Base-by-base conservation (phyloP, 2,329 filamentous ascomycete genomes). In the Colletotrichum higginsianum region DNA sequence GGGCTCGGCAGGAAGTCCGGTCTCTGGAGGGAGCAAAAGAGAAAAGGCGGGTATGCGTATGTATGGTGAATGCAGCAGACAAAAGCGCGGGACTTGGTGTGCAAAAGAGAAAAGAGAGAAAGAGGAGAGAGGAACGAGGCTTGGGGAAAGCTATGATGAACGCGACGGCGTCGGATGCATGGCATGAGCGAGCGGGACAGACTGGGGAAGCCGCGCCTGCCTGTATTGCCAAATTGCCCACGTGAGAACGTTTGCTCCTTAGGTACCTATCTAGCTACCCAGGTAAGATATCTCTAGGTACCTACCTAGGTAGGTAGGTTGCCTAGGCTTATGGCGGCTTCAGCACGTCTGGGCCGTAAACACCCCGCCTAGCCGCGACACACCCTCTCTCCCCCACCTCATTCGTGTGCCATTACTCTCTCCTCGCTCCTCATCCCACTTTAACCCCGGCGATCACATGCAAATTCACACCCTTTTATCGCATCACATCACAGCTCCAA, bases 401-500 rank as follows among this genome's bases (percentile, higher is more conserved):
- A 40, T 18, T 12, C 18, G 11, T 18, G 56, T 23, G 49, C 13
- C 30, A 35, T 9, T 35, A 8, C 30, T 35, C 30, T 30, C 53
- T 52, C 58, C 23, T 50, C 21, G 8, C 12, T 16, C 21, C 21
- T 26, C 50, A 40, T 35, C 49, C 26, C 26, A 49, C 46, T 38
- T 49, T 46, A 42, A 42, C 23, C 67, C 62, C 55, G 49, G 67
- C 62, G 61, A 67, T 70, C 67, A 70, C 67, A 70, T 70, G 62
- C 67, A 70, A 70, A 42, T 55, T 40, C 30, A 70, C 4, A 18
- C 21, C 38, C 16, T 23, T 40, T 16, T 9, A 12, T 13, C 26
- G 9, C 12, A 3, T 13, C 26, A 15, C 12, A 3, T 13, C 23
- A 26, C 15, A 6, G n/a, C 15, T 42, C 18, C 55, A n/a, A 40